Evolutionary conservation across 2,329 filamentous ascomycete species (phyloP).

Genomic region (Basipetospora chlamydospora): DNA sequence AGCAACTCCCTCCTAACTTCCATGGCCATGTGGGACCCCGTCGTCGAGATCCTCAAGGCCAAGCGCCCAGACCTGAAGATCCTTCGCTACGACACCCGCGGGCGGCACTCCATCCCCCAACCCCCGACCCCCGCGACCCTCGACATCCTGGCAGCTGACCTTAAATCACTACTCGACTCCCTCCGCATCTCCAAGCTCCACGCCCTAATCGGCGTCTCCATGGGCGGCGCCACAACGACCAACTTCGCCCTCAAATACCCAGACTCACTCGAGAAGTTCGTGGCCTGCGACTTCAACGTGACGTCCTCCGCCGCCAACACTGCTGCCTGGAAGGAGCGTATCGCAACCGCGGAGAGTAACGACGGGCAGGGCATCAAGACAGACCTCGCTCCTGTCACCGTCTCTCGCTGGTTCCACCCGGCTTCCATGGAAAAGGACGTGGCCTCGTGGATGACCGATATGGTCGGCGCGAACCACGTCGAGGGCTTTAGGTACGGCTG

Average conservation of each 20-base stretch:
- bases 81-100: constrained; percentile 64
- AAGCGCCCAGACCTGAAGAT: constrained; percentile 53
- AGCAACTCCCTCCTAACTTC: constrained; percentile 70
- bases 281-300: constrained; percentile 69
- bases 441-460: constrained; percentile 46
- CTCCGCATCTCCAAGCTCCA: constrained; percentile 54
- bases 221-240: constrained; percentile 67
- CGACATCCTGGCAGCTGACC: constrained; percentile 53
- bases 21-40: constrained; percentile 66
- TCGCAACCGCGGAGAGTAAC: constrained; percentile 46
- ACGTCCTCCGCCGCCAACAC: constrained; percentile 60
- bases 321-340: constrained; percentile 65
- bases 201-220: constrained; percentile 59
- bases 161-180: constrained; percentile 50
- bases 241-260: constrained; percentile 58
- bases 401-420: constrained; percentile 66
- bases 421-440: constrained; percentile 23
- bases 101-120: constrained; percentile 38
- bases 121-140: constrained; percentile 40
- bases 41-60: constrained; percentile 47
- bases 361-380: constrained; percentile 44
- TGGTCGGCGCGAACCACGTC: constrained; percentile 56
- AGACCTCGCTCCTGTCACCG: constrained; percentile 54
- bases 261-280: constrained; percentile 40
- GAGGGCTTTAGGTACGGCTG: constrained; percentile 54